phyloP scores from a whole-genome alignment of 2,329 filamentous ascomycete genomes.

The Aspergillus fischeri region DNA sequence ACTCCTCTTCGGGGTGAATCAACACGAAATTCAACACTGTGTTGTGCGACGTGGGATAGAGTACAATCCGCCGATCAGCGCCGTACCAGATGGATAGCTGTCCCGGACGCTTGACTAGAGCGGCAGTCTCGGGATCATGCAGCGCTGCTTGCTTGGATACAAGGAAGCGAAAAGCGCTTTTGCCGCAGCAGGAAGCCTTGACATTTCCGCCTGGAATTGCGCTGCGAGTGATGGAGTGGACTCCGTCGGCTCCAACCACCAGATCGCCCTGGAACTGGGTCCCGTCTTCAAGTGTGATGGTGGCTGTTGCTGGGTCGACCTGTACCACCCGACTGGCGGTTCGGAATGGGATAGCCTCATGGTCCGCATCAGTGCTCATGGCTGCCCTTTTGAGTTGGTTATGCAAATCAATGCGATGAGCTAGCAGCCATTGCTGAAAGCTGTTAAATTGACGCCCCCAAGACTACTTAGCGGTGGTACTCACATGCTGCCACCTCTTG shows the following conservation, averaged over 20 bases:
- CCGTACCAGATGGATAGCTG: constrained; percentile 40
- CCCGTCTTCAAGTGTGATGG: constrained; percentile 43
- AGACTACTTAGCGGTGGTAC: too few species aligned
- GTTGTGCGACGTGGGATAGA: constrained; percentile 43
- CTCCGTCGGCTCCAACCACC: constrained; percentile 50
- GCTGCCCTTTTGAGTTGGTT: constrained; percentile 45
- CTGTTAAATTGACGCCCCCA: too few species aligned
- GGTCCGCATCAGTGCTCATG: constrained; percentile 11
- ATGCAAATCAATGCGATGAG: constrained; percentile 51
- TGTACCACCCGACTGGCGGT: constrained; percentile 38
- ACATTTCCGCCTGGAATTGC: constrained; percentile 22
- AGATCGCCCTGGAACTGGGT: constrained; percentile 43
- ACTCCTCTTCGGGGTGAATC: constrained; percentile 46
- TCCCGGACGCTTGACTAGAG: constrained; percentile 32
- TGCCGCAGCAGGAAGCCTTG: constrained; percentile 44
- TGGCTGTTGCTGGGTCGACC: constrained; percentile 36
- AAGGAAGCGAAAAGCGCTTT: constrained; percentile 54
- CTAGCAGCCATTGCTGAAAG: constrained; percentile 43
- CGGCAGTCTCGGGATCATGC: constrained; percentile 33
- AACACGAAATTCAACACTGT: constrained; percentile 46
- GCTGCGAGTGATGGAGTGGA: constrained; percentile 30
- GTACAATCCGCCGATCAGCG: constrained; percentile 40
- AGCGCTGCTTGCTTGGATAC: constrained; percentile 41
- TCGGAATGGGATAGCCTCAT: constrained; percentile 36
- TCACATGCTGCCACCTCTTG: constrained; percentile 4